Evolutionary conservation across 495 filamentous ascomycete species (phyloP).

Genomic region (Chaetomium cochliodes): DNA sequence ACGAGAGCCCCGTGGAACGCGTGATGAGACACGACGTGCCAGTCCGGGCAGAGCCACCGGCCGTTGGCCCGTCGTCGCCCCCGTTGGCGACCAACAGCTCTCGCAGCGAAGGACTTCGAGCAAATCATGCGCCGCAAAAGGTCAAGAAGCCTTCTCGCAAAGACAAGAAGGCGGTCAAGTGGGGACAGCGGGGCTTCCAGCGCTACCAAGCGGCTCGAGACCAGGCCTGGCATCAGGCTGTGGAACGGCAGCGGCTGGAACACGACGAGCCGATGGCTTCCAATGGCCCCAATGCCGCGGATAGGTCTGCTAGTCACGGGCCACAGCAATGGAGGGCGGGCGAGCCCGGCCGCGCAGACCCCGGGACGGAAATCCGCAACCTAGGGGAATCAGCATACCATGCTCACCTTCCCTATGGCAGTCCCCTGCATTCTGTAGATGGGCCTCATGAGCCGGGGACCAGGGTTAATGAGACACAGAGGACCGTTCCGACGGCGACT

Average conservation of each 20-base stretch:
- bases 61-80: background rate
- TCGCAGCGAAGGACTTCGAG: background rate
- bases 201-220: conserved; percentile 42
- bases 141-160: conserved; percentile 28
- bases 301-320: conserved; percentile 15
- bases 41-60: background rate
- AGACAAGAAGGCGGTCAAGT: conserved; percentile 28
- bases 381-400: conserved; percentile 10
- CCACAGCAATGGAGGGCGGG: conserved; percentile 15
- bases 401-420: conserved; percentile 6
- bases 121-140: conserved; percentile 18
- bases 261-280: conserved; percentile 13
- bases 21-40: background rate
- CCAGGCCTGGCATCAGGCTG: conserved; percentile 36
- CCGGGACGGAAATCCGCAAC: background rate
- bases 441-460: background rate
- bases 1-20: conserved; percentile 2
- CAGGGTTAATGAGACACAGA: conserved; percentile 8
- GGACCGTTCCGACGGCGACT: background rate
- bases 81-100: background rate
- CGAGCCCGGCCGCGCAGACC: conserved; percentile 8
- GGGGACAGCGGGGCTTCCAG: conserved; percentile 38
- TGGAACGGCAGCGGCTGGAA: conserved; percentile 31
- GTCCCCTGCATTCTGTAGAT: background rate
- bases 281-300: conserved; percentile 9